Evolutionary conservation across 768 basidiomycete genomes (phyloP).

Genomic region (Mycena filopes): DNA sequence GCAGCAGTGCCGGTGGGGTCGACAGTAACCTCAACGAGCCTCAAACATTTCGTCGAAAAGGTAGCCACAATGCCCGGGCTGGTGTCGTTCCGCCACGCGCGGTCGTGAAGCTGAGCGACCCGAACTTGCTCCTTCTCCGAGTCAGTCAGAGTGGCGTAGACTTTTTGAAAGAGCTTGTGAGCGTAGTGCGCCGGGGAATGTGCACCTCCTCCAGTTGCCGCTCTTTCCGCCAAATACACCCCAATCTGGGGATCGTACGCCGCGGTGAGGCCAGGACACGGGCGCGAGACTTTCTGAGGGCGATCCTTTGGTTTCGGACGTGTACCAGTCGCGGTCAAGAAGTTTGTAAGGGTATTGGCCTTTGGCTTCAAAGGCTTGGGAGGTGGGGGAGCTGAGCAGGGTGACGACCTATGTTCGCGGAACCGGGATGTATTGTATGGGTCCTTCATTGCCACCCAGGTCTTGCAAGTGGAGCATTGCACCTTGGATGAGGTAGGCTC

Average conservation of each 20-base stretch:
- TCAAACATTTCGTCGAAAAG: constrained; percentile 9
- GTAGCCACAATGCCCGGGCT: constrained; percentile 1
- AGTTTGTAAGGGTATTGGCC: not conserved
- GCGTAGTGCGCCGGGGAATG: not conserved
- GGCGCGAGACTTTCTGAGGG: not conserved
- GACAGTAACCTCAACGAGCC: not conserved
- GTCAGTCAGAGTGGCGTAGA: not conserved
- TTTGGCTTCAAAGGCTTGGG: too few relatives aligned
- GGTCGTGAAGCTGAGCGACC: constrained; percentile 2
- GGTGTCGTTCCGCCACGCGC: constrained; percentile 1
- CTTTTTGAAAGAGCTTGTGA: constrained; percentile 1
- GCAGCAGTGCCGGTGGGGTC: not conserved
- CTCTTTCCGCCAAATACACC: not conserved
- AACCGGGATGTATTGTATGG: constrained; percentile 27
- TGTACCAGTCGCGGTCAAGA: not conserved
- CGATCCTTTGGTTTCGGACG: constrained; percentile 3
- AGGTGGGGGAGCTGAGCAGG: not conserved
- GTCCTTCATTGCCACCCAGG: constrained; percentile 17
- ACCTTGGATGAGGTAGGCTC: constrained; percentile 3
- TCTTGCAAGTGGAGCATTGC: constrained; percentile 26
- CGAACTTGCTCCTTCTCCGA: not conserved
- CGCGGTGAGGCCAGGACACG: constrained; percentile 6
- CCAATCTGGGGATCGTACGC: not conserved
- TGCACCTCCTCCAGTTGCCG: not conserved
- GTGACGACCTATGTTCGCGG: constrained; percentile 7